Conservation (phyloP, 2,329 filamentous ascomycete species). For the Aspergillus flavus region DNA sequence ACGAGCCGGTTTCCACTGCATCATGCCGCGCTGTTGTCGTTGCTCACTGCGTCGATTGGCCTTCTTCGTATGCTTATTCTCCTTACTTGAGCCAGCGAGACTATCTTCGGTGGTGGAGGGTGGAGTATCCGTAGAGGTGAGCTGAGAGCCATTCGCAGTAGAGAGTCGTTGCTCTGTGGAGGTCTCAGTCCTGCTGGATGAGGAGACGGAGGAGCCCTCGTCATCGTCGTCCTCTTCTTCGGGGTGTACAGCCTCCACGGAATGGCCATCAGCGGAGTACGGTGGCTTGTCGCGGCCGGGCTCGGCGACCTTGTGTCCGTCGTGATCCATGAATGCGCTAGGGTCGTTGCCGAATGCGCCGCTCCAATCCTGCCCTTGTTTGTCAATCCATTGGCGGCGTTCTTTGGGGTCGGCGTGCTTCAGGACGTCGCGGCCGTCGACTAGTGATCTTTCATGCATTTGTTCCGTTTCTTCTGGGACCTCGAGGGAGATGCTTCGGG, state of each 20-base stretch:
- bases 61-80: conserved; percentile 30
- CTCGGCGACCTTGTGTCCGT: conserved; percentile 58
- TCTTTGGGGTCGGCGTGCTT: conserved; percentile 67
- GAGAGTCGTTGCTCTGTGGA: conserved; percentile 3
- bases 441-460: conserved; percentile 79
- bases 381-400: conserved; percentile 75
- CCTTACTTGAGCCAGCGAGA: conserved; percentile 4
- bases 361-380: conserved; percentile 82
- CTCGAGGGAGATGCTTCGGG: conserved; percentile 69
- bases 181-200: conserved; percentile 29
- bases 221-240: conserved; percentile 9
- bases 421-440: conserved; percentile 78
- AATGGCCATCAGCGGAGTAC: conserved; percentile 51
- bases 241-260: conserved; percentile 29
- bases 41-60: conserved; percentile 60
- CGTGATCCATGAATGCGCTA: conserved; percentile 57
- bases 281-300: conserved; percentile 56
- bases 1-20: conserved; percentile 92
- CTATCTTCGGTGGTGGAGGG: background rate
- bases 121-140: background rate
- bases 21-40: conserved; percentile 82
- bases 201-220: background rate
- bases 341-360: conserved; percentile 83
- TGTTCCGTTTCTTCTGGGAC: conserved; percentile 72
- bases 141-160: conserved; percentile 15